A percentile compares a stretch with the other conserved stretches of the same genome.
Conservation (phyloP, 371 early-diverging fungal species). For the Mortierella sp. region DNA sequence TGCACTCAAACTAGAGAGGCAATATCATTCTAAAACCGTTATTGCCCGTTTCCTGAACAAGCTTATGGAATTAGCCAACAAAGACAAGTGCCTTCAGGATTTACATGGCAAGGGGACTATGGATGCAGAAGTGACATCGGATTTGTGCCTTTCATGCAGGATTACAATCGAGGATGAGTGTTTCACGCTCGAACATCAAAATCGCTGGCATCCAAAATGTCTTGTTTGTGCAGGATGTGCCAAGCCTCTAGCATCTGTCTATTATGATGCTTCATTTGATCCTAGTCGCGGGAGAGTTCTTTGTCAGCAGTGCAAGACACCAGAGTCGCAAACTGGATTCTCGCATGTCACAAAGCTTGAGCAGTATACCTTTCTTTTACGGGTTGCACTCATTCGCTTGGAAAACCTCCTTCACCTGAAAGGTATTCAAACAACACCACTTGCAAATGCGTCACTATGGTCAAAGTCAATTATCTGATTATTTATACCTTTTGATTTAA, state of each 20-base stretch:
- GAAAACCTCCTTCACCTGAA: slow-evolving; percentile 80
- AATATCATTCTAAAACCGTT: slow-evolving; percentile 58
- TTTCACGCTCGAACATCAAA: slow-evolving; percentile 68
- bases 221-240: slow-evolving; percentile 81
- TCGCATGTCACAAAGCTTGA: slow-evolving; percentile 87
- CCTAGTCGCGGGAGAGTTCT: slow-evolving; percentile 56
- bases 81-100: slow-evolving; percentile 54
- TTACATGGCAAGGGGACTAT: slow-evolving; percentile 51
- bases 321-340: slow-evolving; percentile 66
- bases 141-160: slow-evolving; percentile 84
- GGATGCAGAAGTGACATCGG: slow-evolving; percentile 78
- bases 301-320: slow-evolving; percentile 69
- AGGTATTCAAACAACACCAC: slow-evolving; percentile 57
- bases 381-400: slow-evolving; percentile 88
- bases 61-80: slow-evolving; percentile 69
- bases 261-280: slow-evolving; percentile 66
- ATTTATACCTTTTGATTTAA: background rate
- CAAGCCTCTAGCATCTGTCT: slow-evolving; percentile 63
- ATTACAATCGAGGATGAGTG: slow-evolving; percentile 91
- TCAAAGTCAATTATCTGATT: background rate
- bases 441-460: no score
- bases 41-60: slow-evolving; percentile 67
- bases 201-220: slow-evolving; percentile 88
- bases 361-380: slow-evolving; percentile 90
- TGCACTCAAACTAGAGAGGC: slow-evolving; percentile 78